Base-by-base conservation (phyloP, 2,329 filamentous ascomycete species). In the Aspergillus texensis region DNA sequence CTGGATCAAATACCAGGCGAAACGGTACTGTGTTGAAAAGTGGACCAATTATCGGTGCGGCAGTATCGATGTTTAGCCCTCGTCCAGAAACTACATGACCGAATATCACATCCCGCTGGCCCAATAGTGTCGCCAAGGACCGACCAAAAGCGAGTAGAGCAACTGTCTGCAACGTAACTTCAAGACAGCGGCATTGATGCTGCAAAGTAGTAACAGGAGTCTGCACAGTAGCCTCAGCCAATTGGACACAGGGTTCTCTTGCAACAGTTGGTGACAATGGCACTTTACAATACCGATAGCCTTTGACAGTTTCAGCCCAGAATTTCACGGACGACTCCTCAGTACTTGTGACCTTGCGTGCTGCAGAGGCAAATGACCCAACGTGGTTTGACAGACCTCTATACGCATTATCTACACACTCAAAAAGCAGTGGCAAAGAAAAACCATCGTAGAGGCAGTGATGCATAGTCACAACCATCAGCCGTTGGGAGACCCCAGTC, bases 371-470 rank as follows among this genome's bases (percentile, higher is more conserved):
- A 19, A 50, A 50, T 30, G 46, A 28, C 6, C 14, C 46, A 11
- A 50, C 12, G 14, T 16, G 14, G 6, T 9, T 30, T 30, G 34
- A 36, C 34, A 36, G 34, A 16, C 34, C 34, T 36, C 34, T 36
- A 36, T 36, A 36, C 34, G 34, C 34, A 16, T 36, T 36, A 36
- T 36, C 34, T 36, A 36, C 34, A 16, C 34, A 36, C 12, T 36
- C 34, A 36, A 36, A 36, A 36, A 65, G 39, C 2, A 65, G 53
- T 30, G 57, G 62, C 24, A 66, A 57, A 6, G 65, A 65, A 41
- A 62, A 39, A 0, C 65, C 65, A 54, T 66, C 65, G 30, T 66
- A 66, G 26, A 66, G 65, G 48, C 53, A 65, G 28, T 66, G 65
- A 26, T 66, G 65, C 60, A 65, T 66, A 2, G 60, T 59, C 6